Conservation (phyloP, 1,139 yeast species). For the Ogataea hybrid region DNA sequence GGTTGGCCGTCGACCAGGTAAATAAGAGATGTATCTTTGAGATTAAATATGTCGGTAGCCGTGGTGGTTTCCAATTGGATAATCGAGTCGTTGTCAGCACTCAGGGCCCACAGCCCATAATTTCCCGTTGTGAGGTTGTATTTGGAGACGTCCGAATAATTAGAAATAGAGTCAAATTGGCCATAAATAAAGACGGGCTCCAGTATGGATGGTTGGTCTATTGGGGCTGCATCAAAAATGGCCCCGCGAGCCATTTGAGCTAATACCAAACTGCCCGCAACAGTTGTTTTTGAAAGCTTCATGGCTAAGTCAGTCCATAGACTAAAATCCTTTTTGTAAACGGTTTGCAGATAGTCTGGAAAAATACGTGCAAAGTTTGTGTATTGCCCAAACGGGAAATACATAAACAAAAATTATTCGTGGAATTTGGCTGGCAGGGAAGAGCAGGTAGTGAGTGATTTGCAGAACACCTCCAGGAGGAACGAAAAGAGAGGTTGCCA, state of each 20-base stretch:
- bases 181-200: conserved; percentile 60
- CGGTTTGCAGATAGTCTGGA: conserved; percentile 6
- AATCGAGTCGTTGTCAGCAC: conserved; percentile 13
- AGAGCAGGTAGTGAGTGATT: no score
- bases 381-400: conserved; percentile 10
- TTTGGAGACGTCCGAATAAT: conserved; percentile 55
- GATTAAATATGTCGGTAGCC: conserved; percentile 7
- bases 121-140: conserved; percentile 32
- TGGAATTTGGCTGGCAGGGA: no score
- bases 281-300: neutral
- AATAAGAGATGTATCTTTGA: conserved; percentile 16
- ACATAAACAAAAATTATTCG: conserved; percentile 6
- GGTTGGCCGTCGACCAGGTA: conserved; percentile 24
- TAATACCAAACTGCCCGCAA: neutral
- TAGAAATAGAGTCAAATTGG: conserved; percentile 57
- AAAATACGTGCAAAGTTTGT: conserved; percentile 1
- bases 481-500: no score
- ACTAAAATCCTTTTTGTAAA: neutral
- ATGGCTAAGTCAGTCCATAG: conserved; percentile 3
- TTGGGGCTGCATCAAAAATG: conserved; percentile 2
- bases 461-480: no score
- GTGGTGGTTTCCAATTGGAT: conserved; percentile 4
- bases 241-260: neutral
- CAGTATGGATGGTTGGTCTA: conserved; percentile 12
- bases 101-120: conserved; percentile 18